Evolutionary conservation across 2,329 filamentous ascomycete species (phyloP).

Genomic region (Hortaea sp.): DNA sequence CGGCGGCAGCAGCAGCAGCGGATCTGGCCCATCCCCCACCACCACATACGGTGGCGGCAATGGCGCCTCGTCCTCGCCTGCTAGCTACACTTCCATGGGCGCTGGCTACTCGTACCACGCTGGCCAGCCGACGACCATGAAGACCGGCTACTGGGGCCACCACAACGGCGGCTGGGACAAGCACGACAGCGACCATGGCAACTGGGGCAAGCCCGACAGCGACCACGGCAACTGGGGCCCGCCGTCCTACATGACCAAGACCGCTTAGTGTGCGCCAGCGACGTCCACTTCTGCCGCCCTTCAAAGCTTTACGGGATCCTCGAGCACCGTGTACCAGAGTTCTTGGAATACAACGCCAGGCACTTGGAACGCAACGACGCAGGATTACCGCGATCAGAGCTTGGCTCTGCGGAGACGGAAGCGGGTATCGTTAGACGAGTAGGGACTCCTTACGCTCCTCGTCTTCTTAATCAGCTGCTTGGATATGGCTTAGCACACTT

Average conservation of each 20-base stretch:
- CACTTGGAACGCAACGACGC: not conserved
- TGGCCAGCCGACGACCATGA: not conserved
- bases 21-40: not conserved
- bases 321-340: not conserved
- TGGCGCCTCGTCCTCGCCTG: not conserved
- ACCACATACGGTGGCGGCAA: not conserved
- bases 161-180: slow-evolving; percentile 2
- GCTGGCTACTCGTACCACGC: not conserved
- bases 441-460: slow-evolving; percentile 1
- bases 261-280: slow-evolving; percentile 4
- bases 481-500: not conserved
- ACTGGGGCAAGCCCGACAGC: not conserved
- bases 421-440: slow-evolving; percentile 1
- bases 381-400: not conserved
- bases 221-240: not conserved
- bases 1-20: not conserved
- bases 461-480: not conserved
- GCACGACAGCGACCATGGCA: not conserved
- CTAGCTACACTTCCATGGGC: slow-evolving; percentile 1
- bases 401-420: not conserved
- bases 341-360: not conserved
- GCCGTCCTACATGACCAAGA: not conserved
- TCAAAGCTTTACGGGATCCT: not conserved
- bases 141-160: slow-evolving; percentile 2
- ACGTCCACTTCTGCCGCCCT: not conserved